Evolutionary conservation across 1,284 basidiomycete species (phyloP), one percentile per base, ranked within the genome.

Genomic region (Ganoderma resinaceum): DNA sequence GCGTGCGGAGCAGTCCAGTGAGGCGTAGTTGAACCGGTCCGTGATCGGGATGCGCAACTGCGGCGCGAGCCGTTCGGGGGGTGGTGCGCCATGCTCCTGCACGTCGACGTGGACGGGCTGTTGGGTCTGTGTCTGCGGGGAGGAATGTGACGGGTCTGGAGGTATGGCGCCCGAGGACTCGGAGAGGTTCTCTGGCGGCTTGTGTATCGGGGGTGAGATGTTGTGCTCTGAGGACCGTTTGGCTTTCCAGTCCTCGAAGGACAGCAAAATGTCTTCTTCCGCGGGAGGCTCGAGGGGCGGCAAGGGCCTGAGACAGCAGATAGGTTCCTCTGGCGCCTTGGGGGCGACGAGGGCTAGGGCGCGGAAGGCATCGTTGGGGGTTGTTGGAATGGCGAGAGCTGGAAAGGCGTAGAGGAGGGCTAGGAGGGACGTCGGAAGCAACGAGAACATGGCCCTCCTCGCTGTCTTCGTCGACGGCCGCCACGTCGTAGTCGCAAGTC

Each of bases 1-100:
- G 2, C 95, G 92, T 1, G 97, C 96, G 0, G 95, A 96, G 78
- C 97, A 99, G 79, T 99, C 97, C 69, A 92, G 79, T 52, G 91
- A 92, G 40, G 97, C 97, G 76, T 98, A 99, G 81, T 99, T 98
- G 86, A 97, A 98, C 57, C 95, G 84, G 79, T 94, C 93, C 8
- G 85, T 87, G 49, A 92, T 80, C 43, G 91, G 91, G 8, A 92
- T 87, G 31, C 85, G 85, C 76, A 91, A 89, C 72, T 91, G 89
- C 0, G 90, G 89, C 26, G 88, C 83, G 40, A 85, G 75, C 3
- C 79, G 76, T 66, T 81, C 78, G 53, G 63, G 68, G 9, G 64
- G 64, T 14, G 70, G 57, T 16, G 64, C n/a, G n/a, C 46, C 59
- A 60, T 66, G 70, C 31, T 74, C 72, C 43, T 74, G 65, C 11